Evolutionary conservation across 805 yeast species (phyloP).

Genomic region (Lachancea thermotolerans): DNA sequence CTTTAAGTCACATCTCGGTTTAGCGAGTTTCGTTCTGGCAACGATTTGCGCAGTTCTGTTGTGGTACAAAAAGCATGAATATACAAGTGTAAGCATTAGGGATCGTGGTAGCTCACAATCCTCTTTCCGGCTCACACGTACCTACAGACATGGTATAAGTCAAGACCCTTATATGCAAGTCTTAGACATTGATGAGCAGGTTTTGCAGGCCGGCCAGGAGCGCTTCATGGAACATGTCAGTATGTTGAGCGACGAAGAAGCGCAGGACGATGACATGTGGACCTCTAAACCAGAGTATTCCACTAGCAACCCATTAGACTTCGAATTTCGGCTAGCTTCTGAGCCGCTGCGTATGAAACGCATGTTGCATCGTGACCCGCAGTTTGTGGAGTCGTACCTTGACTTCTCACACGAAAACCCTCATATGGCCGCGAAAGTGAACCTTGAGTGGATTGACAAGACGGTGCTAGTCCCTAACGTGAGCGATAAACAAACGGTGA

Average conservation of each 20-base stretch:
- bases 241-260: constrained; percentile 5
- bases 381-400: constrained; percentile 59
- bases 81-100: neutral
- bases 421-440: constrained; percentile 26
- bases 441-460: constrained; percentile 61
- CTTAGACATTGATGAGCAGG: constrained; percentile 16
- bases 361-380: constrained; percentile 45
- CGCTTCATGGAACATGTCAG: constrained; percentile 9
- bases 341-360: constrained; percentile 29
- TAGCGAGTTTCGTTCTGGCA: neutral
- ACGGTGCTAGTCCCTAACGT: constrained; percentile 63
- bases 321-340: constrained; percentile 13
- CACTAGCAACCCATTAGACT: constrained; percentile 21
- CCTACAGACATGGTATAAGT: constrained; percentile 11
- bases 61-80: neutral
- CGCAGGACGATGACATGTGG: constrained; percentile 20
- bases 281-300: constrained; percentile 11
- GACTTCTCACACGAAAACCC: constrained; percentile 43
- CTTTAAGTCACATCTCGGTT: neutral
- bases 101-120: neutral
- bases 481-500: constrained; percentile 63
- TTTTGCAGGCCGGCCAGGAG: constrained; percentile 14
- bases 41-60: neutral
- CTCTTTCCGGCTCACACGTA: constrained; percentile 16
- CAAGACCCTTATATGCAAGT: constrained; percentile 10